Base-by-base conservation (phyloP, 2,329 filamentous ascomycete species). In the Cytospora mali region DNA sequence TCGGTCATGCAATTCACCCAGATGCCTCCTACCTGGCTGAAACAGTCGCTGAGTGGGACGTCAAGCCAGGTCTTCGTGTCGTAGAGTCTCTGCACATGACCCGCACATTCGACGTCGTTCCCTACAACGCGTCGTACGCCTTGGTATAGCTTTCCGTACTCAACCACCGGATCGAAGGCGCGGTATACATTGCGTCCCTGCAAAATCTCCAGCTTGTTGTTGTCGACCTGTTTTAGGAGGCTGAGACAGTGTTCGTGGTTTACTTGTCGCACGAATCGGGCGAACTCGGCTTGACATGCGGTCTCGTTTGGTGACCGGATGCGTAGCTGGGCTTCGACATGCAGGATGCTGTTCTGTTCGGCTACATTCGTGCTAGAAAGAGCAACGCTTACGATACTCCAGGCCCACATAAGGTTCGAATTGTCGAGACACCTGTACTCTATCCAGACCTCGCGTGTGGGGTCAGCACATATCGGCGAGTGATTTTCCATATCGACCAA, bases 101-200 rank as follows among this genome's bases (percentile, higher is more conserved):
- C 75, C 1, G 74, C 75, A 6, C 69, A 71, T 48, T 74, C 69
- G 31, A 65, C 64, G 4, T 67, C 69, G 2, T 54, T 51, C n/a
- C 71, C 69, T 1, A 73, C 71, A 0, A 79, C 58, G 16, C 68
- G 68, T 18, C 56, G 62, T 3, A 79, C 59, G 1, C 75, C 73
- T 0, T 63, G 71, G 64, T 74, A 79, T 3, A 64, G 4, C 5
- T 68, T 62, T 1, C 60, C 65, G 62, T 75, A 78, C 55, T 75
- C 69, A n/a, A 79, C 73, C 18, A 79, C 67, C 0, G 71, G 66
- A 0, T 60, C 58, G 62, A 80, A 76, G 1, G 70, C 68, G 7
- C 68, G 67, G 67, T 81, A 81, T 6, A 80, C 71, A 59, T 72
- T 73, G 9, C 70, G 71, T 3, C 72, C 73, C 52, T 73, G 70